Conservation (phyloP, 106 monocot species). For the Gastrodia elata region DNA sequence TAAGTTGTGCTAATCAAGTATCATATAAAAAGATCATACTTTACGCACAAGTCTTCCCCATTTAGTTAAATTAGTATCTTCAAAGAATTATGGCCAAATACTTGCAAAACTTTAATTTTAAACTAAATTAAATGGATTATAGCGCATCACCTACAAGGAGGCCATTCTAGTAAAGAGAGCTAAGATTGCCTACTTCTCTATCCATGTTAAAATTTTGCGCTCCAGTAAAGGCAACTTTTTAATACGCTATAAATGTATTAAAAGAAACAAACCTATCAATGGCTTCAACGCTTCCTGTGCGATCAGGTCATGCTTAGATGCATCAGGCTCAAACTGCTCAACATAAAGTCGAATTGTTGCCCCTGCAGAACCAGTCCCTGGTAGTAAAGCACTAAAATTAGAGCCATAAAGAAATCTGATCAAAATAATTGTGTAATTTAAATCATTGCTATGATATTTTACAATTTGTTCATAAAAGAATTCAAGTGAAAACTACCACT, state of each 20-base stretch:
- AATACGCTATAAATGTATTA: background rate
- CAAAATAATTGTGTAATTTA: background rate
- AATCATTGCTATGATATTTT: background rate
- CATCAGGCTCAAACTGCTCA: constrained; percentile 87
- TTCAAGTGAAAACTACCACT: background rate
- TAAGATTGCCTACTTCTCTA: background rate
- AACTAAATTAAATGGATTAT: too few species aligned
- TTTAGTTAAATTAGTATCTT: too few species aligned
- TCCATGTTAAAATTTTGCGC: background rate
- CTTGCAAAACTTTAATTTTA: too few species aligned
- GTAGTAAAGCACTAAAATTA: background rate
- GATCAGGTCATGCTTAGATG: constrained; percentile 65
- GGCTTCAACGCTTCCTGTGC: constrained; percentile 83
- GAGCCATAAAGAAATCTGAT: background rate
- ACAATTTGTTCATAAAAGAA: background rate
- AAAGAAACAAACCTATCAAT: constrained; percentile 55
- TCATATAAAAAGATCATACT: too few species aligned
- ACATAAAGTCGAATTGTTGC: constrained; percentile 82
- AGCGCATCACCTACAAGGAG: background rate
- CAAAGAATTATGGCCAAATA: too few species aligned
- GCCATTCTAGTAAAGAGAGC: background rate
- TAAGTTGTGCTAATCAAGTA: too few species aligned
- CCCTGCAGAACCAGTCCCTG: constrained; percentile 96
- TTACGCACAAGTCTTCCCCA: too few species aligned
- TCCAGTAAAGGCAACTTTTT: background rate